Evolutionary conservation across 768 basidiomycete species (phyloP).

Genomic region (Hirschioporus abietinus): DNA sequence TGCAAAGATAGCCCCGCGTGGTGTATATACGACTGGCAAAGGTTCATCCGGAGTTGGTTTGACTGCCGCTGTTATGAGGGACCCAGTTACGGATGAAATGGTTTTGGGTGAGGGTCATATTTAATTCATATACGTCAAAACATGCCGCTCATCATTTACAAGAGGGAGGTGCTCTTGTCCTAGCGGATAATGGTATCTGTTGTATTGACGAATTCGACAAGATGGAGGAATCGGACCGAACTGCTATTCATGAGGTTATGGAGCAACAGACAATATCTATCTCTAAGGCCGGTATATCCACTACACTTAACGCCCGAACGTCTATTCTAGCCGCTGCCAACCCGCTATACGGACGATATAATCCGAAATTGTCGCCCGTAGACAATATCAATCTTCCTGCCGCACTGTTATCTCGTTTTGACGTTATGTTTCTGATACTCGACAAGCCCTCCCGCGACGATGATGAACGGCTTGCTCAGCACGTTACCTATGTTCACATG

Average conservation of each 20-base stretch:
- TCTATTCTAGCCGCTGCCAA: constrained; percentile 98
- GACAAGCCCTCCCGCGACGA: constrained; percentile 94
- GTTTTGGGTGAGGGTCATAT: constrained; percentile 72
- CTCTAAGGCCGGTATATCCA: constrained; percentile 98
- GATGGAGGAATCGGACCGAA: constrained; percentile 97
- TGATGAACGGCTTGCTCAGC: constrained; percentile 92
- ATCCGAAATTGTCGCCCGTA: constrained; percentile 94
- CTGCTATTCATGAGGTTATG: constrained; percentile 99
- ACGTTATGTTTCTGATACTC: constrained; percentile 91
- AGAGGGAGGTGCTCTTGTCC: constrained; percentile 99
- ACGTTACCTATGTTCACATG: constrained; percentile 99
- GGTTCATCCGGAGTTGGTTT: constrained; percentile 98
- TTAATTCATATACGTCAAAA: constrained; percentile 6
- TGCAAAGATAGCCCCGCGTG: constrained; percentile 95
- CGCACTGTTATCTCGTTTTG: constrained; percentile 92
- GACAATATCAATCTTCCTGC: constrained; percentile 99
- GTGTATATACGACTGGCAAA: constrained; percentile 97
- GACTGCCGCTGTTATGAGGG: constrained; percentile 98
- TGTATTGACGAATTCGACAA: constrained; percentile 99
- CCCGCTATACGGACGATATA: constrained; percentile 96
- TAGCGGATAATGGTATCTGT: constrained; percentile 99
- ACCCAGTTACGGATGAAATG: constrained; percentile 99
- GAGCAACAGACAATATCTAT: constrained; percentile 99
- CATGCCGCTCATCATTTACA: constrained; percentile 10
- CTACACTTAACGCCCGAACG: constrained; percentile 94